These are phyloP conservation scores for Aechmea fasciata DNA, from an alignment of 176 grass and related monocot species.

Conservation along the genomic window DNA sequence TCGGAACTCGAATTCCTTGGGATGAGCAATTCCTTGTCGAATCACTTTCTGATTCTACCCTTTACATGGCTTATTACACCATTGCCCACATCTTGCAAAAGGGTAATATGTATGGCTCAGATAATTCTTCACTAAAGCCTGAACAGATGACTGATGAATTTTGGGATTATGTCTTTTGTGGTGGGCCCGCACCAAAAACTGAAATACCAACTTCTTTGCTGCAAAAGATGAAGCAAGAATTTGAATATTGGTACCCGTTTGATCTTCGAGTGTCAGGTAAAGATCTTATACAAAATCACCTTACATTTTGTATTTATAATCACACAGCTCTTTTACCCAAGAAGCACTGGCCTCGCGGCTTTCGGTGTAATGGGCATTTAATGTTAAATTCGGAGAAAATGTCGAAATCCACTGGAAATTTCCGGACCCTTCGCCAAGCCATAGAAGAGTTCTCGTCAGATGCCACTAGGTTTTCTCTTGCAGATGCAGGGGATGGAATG, in stretches of 20 bases:
- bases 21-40: constrained; percentile 66
- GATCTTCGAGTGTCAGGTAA: constrained; percentile 81
- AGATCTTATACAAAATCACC: constrained; percentile 75
- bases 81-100: constrained; percentile 57
- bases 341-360: constrained; percentile 65
- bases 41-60: constrained; percentile 77
- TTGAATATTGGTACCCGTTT: constrained; percentile 87
- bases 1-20: constrained; percentile 73
- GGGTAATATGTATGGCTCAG: constrained; percentile 56
- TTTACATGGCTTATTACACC: constrained; percentile 80
- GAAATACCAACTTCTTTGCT: constrained; percentile 40
- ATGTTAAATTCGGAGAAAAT: constrained; percentile 90
- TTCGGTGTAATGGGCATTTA: constrained; percentile 75
- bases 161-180: constrained; percentile 62
- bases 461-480: constrained; percentile 75
- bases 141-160: constrained; percentile 70
- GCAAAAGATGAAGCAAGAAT: constrained; percentile 62
- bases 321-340: constrained; percentile 53
- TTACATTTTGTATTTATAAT: constrained; percentile 83
- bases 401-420: constrained; percentile 83
- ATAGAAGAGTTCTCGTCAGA: constrained; percentile 58
- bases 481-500: constrained; percentile 86
- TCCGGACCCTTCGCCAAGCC: constrained; percentile 54
- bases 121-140: constrained; percentile 32
- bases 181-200: constrained; percentile 37